These are phyloP conservation scores for Chytriomyces hyalinus DNA, from an alignment of 192 early-diverging fungal species.

Conservation along the genomic window DNA sequence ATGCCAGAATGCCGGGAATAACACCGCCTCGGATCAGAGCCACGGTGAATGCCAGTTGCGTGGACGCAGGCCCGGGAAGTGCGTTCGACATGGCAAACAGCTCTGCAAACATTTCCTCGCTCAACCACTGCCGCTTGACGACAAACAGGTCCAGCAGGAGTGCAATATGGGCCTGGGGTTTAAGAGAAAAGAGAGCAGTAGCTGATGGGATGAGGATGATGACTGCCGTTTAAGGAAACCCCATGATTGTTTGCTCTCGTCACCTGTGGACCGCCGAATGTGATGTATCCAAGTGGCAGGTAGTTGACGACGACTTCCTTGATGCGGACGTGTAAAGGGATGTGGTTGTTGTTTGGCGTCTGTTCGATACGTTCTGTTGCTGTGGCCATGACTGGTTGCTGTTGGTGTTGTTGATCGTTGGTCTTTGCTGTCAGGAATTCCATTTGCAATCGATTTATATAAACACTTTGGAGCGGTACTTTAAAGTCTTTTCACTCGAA, in stretches of 20 bases:
- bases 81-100: constrained; percentile 63
- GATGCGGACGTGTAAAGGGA: constrained; percentile 29
- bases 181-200: neutral
- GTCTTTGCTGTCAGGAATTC: too few species aligned
- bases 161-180: constrained; percentile 54
- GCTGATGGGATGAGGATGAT: neutral
- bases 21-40: constrained; percentile 56
- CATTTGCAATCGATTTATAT: too few species aligned
- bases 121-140: constrained; percentile 57
- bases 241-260: too few species aligned
- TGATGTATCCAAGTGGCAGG: constrained; percentile 62
- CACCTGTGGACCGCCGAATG: constrained; percentile 70
- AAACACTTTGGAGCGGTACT: too few species aligned
- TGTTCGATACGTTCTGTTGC: too few species aligned
- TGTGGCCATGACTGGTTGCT: too few species aligned
- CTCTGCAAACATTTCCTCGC: constrained; percentile 58
- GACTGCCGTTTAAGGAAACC: neutral
- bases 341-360: neutral
- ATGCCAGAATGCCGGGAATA: constrained; percentile 52
- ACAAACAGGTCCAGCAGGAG: constrained; percentile 66
- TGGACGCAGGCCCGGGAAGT: constrained; percentile 60
- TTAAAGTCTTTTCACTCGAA: too few species aligned
- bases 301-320: constrained; percentile 44
- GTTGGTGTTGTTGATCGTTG: too few species aligned
- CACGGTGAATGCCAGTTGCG: constrained; percentile 61